Percentiles rank a stretch among this genome's conserved stretches.
Conservation (phyloP, 73 alveolate genomes). For the Blepharisma stoltei region DNA sequence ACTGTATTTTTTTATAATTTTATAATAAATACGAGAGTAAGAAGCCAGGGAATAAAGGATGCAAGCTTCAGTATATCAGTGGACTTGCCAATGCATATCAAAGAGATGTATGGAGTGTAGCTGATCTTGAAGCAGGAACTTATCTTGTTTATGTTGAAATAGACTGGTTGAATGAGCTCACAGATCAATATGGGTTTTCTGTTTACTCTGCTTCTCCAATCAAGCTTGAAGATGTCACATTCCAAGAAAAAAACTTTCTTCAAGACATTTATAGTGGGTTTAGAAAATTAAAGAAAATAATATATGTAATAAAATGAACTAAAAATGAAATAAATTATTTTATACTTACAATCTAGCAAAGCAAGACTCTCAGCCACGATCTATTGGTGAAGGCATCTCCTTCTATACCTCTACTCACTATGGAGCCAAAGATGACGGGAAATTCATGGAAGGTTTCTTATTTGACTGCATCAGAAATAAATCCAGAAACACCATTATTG, state of each 20-base stretch:
- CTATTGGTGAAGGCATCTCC: slow-evolving; percentile 6
- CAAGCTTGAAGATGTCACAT: slow-evolving; percentile 5
- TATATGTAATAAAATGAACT: too few species aligned
- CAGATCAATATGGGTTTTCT: slow-evolving; percentile 38
- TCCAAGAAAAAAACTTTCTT: not conserved
- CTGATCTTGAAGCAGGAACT: slow-evolving; percentile 60
- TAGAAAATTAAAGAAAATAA: too few species aligned
- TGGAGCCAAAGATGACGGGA: slow-evolving; percentile 16
- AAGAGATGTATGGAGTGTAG: slow-evolving; percentile 69
- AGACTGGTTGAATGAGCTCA: slow-evolving; percentile 41
- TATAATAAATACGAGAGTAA: too few species aligned
- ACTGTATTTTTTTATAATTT: too few species aligned
- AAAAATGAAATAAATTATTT: too few species aligned
- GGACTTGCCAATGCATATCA: slow-evolving; percentile 25
- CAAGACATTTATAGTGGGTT: not conserved
- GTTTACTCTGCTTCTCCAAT: slow-evolving; percentile 23
- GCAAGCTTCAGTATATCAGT: not conserved
- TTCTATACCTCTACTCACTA: not conserved
- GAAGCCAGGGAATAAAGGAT: not conserved
- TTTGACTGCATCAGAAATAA: not conserved
- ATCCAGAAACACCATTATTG: not conserved
- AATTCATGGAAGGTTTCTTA: slow-evolving; percentile 13
- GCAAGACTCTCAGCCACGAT: not conserved
- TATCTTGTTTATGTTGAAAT: slow-evolving; percentile 72
- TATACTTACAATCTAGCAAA: slow-evolving; percentile 15